Evolutionary conservation across 352 stramenopile species (phyloP), one percentile per base, ranked within the genome.

Genomic region (Peronospora farinosa): DNA sequence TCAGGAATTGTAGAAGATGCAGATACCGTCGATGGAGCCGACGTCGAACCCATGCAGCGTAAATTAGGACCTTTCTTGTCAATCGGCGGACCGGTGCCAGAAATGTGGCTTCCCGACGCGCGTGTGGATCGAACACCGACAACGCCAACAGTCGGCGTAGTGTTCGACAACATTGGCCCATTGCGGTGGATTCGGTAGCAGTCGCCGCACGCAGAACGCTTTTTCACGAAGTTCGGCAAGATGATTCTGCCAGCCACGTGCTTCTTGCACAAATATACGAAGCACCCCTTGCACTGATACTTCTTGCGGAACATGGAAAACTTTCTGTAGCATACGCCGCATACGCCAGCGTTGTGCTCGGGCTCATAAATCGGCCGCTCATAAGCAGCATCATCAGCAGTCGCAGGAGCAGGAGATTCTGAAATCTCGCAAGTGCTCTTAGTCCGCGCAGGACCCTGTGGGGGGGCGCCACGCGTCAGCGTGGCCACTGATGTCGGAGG

Each of bases 241-340:
- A 77, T 63, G 23, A 87, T 65, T 51, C 86, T 88, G 19, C 77
- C 77, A 12, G 74, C 74, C n/a, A 90, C 76, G 61, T 90, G 78
- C 60, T 86, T 84, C 53, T 85, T 83, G 46, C 78, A 92, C 40
- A 90, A 60, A 42, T 74, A 84, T 31, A 76, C 70, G 40, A 78
- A 80, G 47, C 81, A 92, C n/a, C 64, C 69, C 57, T 87, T 88
- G 74, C 81, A 92, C 56, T 87, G 74, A 64, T 92, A 88, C 56
- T 88, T 87, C 50, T 86, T 89, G 55, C 81, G 81, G 57, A 92
- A 92, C 67, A 92, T 74, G 11, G 63, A 75, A 28, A 92, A 92
- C 57, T 87, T 86, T 60, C 88, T 88, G 72, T 90, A 86, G 65
- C 81, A 92, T 3, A 92, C 77, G 3, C 69, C 74, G 44, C 81